Evolutionary conservation across 495 filamentous ascomycete species (phyloP).

Genomic region (Daldinia loculata): DNA sequence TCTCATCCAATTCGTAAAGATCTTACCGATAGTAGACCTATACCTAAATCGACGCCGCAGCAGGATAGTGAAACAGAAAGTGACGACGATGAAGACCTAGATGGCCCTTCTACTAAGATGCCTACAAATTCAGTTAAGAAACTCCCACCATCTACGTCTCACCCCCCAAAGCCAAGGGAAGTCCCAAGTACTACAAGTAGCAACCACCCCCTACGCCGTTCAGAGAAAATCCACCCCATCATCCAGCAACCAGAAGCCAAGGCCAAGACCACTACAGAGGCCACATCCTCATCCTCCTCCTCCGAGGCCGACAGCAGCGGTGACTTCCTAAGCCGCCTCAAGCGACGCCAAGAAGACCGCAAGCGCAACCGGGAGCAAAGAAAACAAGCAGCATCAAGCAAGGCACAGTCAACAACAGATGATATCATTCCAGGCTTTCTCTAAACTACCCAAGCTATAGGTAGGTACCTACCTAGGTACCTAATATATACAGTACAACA

Average conservation of each 20-base stretch:
- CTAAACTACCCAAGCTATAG: conserved; percentile 14
- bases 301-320: conserved; percentile 8
- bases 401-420: conserved; percentile 21
- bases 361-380: conserved; percentile 35
- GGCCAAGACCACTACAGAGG: conserved; percentile 5
- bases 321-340: conserved; percentile 38
- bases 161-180: neutral
- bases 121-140: neutral
- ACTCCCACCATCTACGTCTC: neutral
- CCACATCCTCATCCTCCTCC: conserved; percentile 11
- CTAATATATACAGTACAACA: neutral
- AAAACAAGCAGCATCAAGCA: conserved; percentile 21
- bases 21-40: neutral
- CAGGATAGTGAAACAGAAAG: conserved; percentile 31
- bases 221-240: neutral
- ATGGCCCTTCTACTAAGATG: conserved; percentile 26
- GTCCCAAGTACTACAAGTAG: neutral
- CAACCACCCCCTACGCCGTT: conserved; percentile 16
- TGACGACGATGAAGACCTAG: conserved; percentile 52
- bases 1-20: neutral
- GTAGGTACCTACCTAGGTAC: neutral
- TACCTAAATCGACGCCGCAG: neutral
- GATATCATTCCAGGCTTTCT: conserved; percentile 46
- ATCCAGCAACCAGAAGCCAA: neutral
- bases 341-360: conserved; percentile 41